These are phyloP conservation scores for Cercophora samala DNA, from an alignment of 495 filamentous ascomycete species.

Conservation along the genomic window DNA sequence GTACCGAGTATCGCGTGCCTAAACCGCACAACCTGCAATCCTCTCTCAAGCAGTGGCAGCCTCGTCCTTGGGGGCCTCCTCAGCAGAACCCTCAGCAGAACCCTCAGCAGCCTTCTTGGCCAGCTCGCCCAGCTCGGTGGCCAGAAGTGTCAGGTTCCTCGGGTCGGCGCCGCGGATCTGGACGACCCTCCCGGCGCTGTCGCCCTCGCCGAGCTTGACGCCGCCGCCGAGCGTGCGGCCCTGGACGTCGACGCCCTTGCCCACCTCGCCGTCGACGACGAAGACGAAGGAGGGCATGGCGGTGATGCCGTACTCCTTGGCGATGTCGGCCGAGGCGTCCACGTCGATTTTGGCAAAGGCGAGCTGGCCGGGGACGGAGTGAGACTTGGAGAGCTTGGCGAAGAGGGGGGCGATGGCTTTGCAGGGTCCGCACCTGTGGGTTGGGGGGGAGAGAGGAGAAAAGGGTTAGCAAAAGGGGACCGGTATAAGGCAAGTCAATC, in stretches of 20 bases:
- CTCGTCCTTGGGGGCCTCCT: neutral
- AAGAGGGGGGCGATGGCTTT: slow-evolving; percentile 63
- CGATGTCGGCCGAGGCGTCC: slow-evolving; percentile 48
- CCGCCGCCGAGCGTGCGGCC: slow-evolving; percentile 6
- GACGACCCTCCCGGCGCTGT: slow-evolving; percentile 21
- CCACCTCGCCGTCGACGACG: slow-evolving; percentile 67
- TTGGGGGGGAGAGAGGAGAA: slow-evolving; percentile 39
- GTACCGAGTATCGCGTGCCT: slow-evolving; percentile 1
- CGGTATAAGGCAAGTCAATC: slow-evolving; percentile 48
- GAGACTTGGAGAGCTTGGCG: slow-evolving; percentile 46
- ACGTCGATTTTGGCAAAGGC: slow-evolving; percentile 61
- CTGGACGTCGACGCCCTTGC: slow-evolving; percentile 59
- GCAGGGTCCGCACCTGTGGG: slow-evolving; percentile 55
- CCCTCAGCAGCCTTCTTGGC: slow-evolving; percentile 31
- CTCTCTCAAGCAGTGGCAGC: neutral
- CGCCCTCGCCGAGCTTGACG: slow-evolving; percentile 19
- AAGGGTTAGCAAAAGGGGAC: slow-evolving; percentile 39
- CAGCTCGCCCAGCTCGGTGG: slow-evolving; percentile 33
- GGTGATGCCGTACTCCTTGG: slow-evolving; percentile 43
- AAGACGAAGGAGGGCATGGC: slow-evolving; percentile 83
- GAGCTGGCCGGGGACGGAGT: slow-evolving; percentile 42
- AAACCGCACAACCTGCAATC: neutral
- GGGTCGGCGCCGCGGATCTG: slow-evolving; percentile 40
- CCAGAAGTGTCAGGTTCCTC: slow-evolving; percentile 28
- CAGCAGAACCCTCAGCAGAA: neutral